A percentile compares a stretch with the other conserved stretches of the same genome.
Evolutionary conservation across 75 land plant species (phyloP).

Genomic region (Azolla pinnata): DNA sequence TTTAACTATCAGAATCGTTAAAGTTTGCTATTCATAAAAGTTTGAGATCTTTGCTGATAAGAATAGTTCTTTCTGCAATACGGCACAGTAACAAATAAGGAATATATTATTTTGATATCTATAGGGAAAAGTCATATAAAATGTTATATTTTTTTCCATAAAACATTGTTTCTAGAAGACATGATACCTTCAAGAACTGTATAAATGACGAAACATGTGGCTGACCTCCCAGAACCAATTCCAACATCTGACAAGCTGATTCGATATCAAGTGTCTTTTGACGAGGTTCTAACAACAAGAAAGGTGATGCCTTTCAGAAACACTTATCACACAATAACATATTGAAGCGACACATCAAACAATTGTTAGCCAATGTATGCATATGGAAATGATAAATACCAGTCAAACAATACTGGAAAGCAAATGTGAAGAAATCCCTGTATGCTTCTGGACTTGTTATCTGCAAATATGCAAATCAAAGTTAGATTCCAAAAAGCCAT

Average conservation of each 20-base stretch:
- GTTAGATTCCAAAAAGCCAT: not conserved
- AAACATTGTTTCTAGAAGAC: not conserved
- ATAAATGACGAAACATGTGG: constrained; percentile 54
- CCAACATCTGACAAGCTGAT: constrained; percentile 63
- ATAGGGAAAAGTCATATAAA: too few species aligned
- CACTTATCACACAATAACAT: not conserved
- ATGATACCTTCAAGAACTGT: constrained; percentile 62
- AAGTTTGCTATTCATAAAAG: too few species aligned
- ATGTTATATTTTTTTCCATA: not conserved
- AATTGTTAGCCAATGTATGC: not conserved
- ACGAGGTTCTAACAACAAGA: constrained; percentile 22
- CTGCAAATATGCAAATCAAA: constrained; percentile 18
- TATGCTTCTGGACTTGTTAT: constrained; percentile 52
- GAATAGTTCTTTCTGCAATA: too few species aligned
- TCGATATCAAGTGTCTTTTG: constrained; percentile 89
- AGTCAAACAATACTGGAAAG: constrained; percentile 82
- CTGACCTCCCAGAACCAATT: constrained; percentile 58
- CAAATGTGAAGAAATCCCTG: constrained; percentile 55
- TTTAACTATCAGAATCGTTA: too few species aligned
- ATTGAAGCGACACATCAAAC: too few species aligned
- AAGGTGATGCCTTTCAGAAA: too few species aligned
- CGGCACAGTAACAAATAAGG: too few species aligned
- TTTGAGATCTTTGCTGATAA: too few species aligned
- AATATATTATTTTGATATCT: too few species aligned
- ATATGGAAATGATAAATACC: constrained; percentile 31